A percentile compares a stretch with the other conserved stretches of the same genome.
Evolutionary conservation across 306 rosid species (phyloP).

Genomic region (Trifolium fragiferum): DNA sequence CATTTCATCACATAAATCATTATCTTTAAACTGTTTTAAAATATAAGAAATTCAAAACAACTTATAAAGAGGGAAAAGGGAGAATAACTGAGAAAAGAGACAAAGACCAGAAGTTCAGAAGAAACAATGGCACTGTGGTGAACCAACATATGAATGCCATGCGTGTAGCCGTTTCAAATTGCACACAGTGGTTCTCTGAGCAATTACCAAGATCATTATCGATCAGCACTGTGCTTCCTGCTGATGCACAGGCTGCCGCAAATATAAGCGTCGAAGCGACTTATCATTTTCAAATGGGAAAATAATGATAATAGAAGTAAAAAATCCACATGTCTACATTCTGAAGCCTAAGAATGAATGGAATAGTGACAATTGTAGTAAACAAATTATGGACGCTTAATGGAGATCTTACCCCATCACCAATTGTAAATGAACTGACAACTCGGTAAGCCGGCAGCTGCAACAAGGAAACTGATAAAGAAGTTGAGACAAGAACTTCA

Average conservation of each 20-base stretch:
- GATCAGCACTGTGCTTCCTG: constrained; percentile 90
- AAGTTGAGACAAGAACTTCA: constrained; percentile 38
- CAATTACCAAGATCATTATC: constrained; percentile 81
- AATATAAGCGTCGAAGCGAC: constrained; percentile 80
- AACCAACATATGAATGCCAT: constrained; percentile 93
- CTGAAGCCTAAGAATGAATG: constrained; percentile 9
- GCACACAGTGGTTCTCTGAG: constrained; percentile 66
- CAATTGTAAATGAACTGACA: constrained; percentile 72
- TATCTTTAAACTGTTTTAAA: no score
- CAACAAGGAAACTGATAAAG: constrained; percentile 76
- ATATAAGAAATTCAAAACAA: no score
- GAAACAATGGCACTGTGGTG: constrained; percentile 75
- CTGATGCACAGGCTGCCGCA: constrained; percentile 97
- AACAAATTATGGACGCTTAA: constrained; percentile 23
- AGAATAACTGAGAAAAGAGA: no score
- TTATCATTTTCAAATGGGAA: constrained; percentile 21
- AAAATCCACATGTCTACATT: constrained; percentile 19
- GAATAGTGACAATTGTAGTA: constrained; percentile 21
- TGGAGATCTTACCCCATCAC: constrained; percentile 87
- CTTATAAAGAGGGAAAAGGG: no score
- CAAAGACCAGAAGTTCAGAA: constrained; percentile 82
- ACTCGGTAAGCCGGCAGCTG: constrained; percentile 77
- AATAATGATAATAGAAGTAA: constrained; percentile 11
- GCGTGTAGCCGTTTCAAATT: constrained; percentile 85
- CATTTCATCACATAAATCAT: no score